Base-by-base conservation (phyloP, 306 rosid genomes). In the Prunus davidiana region DNA sequence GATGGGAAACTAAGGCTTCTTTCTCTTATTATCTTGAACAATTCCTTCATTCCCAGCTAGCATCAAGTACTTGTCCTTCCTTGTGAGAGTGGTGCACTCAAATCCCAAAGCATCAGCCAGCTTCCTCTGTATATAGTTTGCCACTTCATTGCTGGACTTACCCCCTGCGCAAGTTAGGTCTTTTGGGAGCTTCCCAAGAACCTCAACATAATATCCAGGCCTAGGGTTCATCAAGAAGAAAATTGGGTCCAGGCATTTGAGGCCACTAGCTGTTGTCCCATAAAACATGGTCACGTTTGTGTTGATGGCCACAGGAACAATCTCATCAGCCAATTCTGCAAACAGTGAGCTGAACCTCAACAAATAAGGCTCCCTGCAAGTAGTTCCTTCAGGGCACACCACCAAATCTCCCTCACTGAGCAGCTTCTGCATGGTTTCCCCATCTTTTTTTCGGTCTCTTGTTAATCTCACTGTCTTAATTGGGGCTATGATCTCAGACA, bases 381-480 rank as follows among this genome's bases (percentile, higher is more conserved):
- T 95, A 73, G 99, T 95, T 71, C 99, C 99, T 80, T 95, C 99
- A 25, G 99, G 99, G 55, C 99, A 95, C 6, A 95, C 99, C 25
- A 92, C 97, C 81, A 95, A 79, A 52, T 95, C 97, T 3, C 97
- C 99, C 86, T 91, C 86, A 1, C 38, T 75, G 0, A 95, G 85
- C 12, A 90, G 32, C 38, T 25, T 84, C 77, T 86, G 73, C 97
- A 95, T 95, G 3, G 93, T 83, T 2, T 85, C 77, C 4, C 96
- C 96, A 50, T 95, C 99, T 70, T 82, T 67, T 12, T 67, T 79
- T 64, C 99, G 81, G 66, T 95, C 92, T 55, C 99, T 86, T 34
- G 93, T 86, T 71, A 91, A 72, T 20, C 96, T 86, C 71, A 89
- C 92, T 0, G 96, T 91, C 64, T 67, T 83, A 3, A 91, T 84